Evolutionary conservation across 208 protist genomes (phyloP), one percentile per base, ranked within the genome.

Genomic region (Acanthamoeba divionensis): DNA sequence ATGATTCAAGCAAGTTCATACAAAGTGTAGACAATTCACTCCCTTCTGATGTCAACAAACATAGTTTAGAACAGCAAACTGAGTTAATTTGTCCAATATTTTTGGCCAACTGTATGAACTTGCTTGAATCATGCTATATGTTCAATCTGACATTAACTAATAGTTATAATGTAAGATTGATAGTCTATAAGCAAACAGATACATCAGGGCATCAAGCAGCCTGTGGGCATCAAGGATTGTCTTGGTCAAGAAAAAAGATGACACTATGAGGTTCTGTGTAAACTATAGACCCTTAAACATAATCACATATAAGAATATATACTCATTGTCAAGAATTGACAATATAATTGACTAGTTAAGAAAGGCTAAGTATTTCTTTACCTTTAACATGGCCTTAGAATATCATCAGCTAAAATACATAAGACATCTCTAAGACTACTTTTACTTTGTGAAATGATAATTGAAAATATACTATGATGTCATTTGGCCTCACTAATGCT

Each of bases 371-470:
- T 79, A 13, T 12, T 12, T 12, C 3, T 90, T 21, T 1, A 24
- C 5, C 41, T 2, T 91, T 0, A 1, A 91, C 54, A 47, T 91
- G 18, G 38, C 33, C 0, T 66, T 3, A 0, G 83, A 38, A 0
- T 91, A 91, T 55, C 90, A 67, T 44, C 89, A 91, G 65, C 55
- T 91, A 0, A 45, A 47, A 0, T 1, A 44, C 73, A 0, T 33
- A 91, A n/a, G 29, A 91, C 57, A 55, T 54, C 12, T 1, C 47
- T 41, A 91, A 91, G 60, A 91, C 80, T 6, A 55, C 80, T 0
- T 91, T 91, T 86, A 83, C 54, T 0, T 82, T 57, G 1, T 9
- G 15, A 13, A 31, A 90, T 38, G 83, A 82, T 0, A 41, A 50
- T 0, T 91, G 57, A 8, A 4, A 91, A 63, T 91, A 55, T 29